Evolutionary conservation across 208 protist species (phyloP), one percentile per base, ranked within the genome.

Genomic region (Trypanosomatidae sp.): DNA sequence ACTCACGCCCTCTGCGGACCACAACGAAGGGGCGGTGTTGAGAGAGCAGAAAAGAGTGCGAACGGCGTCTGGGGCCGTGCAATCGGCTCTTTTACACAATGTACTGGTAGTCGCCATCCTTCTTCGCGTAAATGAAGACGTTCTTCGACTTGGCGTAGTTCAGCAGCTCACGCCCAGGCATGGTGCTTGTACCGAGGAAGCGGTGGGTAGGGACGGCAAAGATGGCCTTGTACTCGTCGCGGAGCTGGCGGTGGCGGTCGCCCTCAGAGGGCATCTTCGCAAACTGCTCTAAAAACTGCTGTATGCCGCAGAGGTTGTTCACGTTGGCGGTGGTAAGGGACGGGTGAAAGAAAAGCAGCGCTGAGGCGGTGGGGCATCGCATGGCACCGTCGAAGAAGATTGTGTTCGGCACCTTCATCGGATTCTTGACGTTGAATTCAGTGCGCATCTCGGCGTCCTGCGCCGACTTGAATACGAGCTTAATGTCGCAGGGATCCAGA

Each of bases 311-410:
- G 30, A 97, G 62, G 49, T 79, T 80, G 71, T 88, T 97, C 22
- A 97, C 82, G 25, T 92, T 74, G 0, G 82, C 76, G 1, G 86
- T 79, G 0, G 89, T 92, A 15, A 94, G 60, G 2, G 79, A 75
- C 49, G 74, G 79, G 66, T 90, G 78, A 47, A 84, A 94, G 47
- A 70, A 85, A 0, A 97, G 66, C 1, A 97, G 69, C 36, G 83
- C 92, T 1, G 90, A 88, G n/a, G 85, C 86, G 7, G 25, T 84
- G 0, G 85, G 83, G 0, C 80, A 62, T 66, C 87, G 87, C 62
- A 97, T 81, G 15, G 94, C 80, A 22, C 90, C 92, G 68, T 97
- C 92, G 58, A 94, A 85, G 79, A 89, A 97, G 69, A 97, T 94
- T 4, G 67, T 81, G 0, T 73, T 46, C 0, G 90, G 79, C 25